Percentiles rank a stretch among this genome's conserved stretches.
These are phyloP conservation scores for Dichotomopilus funicola DNA, from an alignment of 2,329 filamentous ascomycete species.

Conservation along the genomic window DNA sequence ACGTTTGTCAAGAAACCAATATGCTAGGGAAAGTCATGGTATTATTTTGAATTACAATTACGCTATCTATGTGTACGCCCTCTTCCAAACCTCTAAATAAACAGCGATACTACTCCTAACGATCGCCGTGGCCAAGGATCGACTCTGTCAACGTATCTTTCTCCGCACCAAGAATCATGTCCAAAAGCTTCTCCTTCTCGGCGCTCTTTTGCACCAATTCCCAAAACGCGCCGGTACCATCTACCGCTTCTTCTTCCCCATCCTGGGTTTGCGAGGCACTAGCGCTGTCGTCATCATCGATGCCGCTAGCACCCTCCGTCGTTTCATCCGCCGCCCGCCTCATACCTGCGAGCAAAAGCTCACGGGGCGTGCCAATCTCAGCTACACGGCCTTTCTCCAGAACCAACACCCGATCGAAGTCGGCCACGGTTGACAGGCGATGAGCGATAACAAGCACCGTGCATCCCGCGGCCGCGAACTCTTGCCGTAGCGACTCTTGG, in stretches of 20 bases:
- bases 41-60: too few species aligned
- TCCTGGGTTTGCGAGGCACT: conserved; percentile 11
- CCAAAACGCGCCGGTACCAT: conserved; percentile 26
- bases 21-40: too few species aligned
- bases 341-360: conserved; percentile 36
- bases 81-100: neutral
- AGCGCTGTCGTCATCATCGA: neutral
- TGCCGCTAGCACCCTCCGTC: neutral
- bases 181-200: conserved; percentile 25
- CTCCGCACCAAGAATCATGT: conserved; percentile 25
- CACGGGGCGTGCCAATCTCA: conserved; percentile 34
- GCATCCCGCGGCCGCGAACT: conserved; percentile 42
- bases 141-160: conserved; percentile 3
- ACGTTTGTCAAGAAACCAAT: too few species aligned
- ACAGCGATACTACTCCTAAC: neutral
- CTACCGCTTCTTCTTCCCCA: neutral
- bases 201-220: conserved; percentile 27
- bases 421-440: conserved; percentile 39
- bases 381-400: conserved; percentile 42
- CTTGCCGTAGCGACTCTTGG: conserved; percentile 47
- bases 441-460: conserved; percentile 45
- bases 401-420: conserved; percentile 46
- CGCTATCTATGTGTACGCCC: too few species aligned
- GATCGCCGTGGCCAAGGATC: neutral
- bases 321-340: conserved; percentile 12